A percentile compares a stretch with the other conserved stretches of the same genome.
Conservation (phyloP, 2,329 filamentous ascomycete species). For the Mycosphaerella sp. region DNA sequence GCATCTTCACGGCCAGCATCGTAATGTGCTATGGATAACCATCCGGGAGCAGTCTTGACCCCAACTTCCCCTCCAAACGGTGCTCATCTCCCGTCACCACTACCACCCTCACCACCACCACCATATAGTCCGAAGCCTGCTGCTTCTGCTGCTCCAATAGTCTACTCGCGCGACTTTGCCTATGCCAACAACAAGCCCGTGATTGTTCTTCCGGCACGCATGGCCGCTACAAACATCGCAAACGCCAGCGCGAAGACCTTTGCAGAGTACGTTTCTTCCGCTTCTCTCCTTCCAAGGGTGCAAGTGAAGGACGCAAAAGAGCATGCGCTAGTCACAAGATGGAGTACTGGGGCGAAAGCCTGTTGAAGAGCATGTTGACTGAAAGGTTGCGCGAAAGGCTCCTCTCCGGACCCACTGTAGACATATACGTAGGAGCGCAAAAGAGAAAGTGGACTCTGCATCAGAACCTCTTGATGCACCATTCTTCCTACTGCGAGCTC, state of each 20-base stretch:
- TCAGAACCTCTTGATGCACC: constrained; percentile 48
- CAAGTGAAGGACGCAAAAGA: not conserved
- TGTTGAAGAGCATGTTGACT: constrained; percentile 27
- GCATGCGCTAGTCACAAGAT: constrained; percentile 5
- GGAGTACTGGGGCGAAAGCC: constrained; percentile 11
- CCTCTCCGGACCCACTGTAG: constrained; percentile 47
- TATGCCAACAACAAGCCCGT: constrained; percentile 37
- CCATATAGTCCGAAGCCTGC: not conserved
- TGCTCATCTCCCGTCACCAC: not conserved
- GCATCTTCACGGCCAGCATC: constrained; percentile 6
- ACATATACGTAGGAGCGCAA: constrained; percentile 46
- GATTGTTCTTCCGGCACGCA: constrained; percentile 35
- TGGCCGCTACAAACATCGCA: constrained; percentile 43
- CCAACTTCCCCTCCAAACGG: constrained; percentile 4
- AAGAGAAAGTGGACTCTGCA: constrained; percentile 48
- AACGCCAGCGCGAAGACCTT: constrained; percentile 44
- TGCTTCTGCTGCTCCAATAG: constrained; percentile 7
- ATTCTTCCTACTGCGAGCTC: constrained; percentile 44
- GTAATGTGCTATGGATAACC: constrained; percentile 8
- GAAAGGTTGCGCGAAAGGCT: constrained; percentile 46
- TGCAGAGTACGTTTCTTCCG: constrained; percentile 45
- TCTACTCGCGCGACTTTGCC: constrained; percentile 40
- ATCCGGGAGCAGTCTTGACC: constrained; percentile 9
- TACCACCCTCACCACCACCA: not conserved
- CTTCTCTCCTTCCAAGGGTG: not conserved